Evolutionary conservation across 1,284 basidiomycete species (phyloP).

Genomic region (Rhizoctonia solani): DNA sequence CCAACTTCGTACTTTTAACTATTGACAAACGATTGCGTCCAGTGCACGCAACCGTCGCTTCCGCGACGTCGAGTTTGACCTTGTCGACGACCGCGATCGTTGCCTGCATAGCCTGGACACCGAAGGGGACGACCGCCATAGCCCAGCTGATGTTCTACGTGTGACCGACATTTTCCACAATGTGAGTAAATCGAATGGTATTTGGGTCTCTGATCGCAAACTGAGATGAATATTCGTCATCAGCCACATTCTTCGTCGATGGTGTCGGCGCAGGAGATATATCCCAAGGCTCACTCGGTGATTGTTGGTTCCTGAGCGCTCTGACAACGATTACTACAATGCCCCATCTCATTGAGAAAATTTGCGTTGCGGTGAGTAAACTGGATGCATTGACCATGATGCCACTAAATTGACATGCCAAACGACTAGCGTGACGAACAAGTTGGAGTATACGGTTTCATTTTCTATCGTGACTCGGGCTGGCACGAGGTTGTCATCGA

Average conservation of each 20-base stretch:
- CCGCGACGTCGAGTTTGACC: constrained; percentile 57
- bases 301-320: constrained; percentile 59
- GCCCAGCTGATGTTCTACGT: constrained; percentile 47
- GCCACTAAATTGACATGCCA: constrained; percentile 20
- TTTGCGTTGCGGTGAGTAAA: constrained; percentile 54
- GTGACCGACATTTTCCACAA: constrained; percentile 54
- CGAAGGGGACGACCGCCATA: constrained; percentile 36
- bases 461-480: constrained; percentile 39
- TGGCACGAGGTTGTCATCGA: constrained; percentile 39
- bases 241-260: constrained; percentile 52
- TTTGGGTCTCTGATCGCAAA: background rate
- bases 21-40: too few relatives aligned
- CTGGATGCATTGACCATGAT: background rate
- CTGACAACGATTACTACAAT: constrained; percentile 51
- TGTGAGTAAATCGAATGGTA: background rate
- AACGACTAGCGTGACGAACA: constrained; percentile 51
- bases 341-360: constrained; percentile 54
- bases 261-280: constrained; percentile 49
- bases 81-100: constrained; percentile 51
- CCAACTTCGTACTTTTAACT: background rate
- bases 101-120: constrained; percentile 51
- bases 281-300: constrained; percentile 51
- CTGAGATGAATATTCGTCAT: background rate
- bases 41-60: constrained; percentile 8
- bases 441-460: constrained; percentile 57